Evolutionary conservation across 2,329 filamentous ascomycete species (phyloP).

Genomic region (Pseudogymnoascus sp.): DNA sequence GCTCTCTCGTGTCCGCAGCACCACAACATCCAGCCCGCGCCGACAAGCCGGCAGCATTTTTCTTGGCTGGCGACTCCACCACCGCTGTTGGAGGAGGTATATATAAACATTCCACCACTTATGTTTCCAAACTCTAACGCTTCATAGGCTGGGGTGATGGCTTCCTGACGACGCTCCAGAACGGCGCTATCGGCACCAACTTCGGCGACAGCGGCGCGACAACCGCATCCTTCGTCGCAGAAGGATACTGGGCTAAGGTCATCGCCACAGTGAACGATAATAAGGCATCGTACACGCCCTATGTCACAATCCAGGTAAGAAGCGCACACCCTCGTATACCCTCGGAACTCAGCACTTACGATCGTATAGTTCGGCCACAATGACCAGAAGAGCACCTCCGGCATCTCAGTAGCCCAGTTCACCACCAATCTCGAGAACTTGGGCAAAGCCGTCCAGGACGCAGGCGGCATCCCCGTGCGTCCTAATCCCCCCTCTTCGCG

Average conservation of each 20-base stretch:
- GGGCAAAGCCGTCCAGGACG: slow-evolving; percentile 20
- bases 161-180: slow-evolving; percentile 38
- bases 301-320: slow-evolving; percentile 39
- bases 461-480: slow-evolving; percentile 21
- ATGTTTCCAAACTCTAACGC: slow-evolving; percentile 16
- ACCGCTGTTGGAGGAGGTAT: slow-evolving; percentile 19
- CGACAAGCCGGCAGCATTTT: slow-evolving; percentile 26
- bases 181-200: slow-evolving; percentile 36
- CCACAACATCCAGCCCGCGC: not conserved
- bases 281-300: slow-evolving; percentile 30
- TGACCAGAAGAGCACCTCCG: slow-evolving; percentile 37
- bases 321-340: too few species aligned
- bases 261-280: slow-evolving; percentile 29
- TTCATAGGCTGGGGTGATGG: slow-evolving; percentile 38
- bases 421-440: slow-evolving; percentile 34
- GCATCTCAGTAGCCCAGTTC: slow-evolving; percentile 32
- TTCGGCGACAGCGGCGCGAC: slow-evolving; percentile 38
- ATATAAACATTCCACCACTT: not conserved
- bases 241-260: slow-evolving; percentile 37
- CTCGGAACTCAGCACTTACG: not conserved
- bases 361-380: slow-evolving; percentile 38
- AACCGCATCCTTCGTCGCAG: slow-evolving; percentile 37
- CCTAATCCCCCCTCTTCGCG: not conserved
- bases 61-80: slow-evolving; percentile 33
- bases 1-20: slow-evolving; percentile 2